Evolutionary conservation across 1,139 yeast genomes (phyloP).

Genomic region (Debaryomyces psychrophilus): DNA sequence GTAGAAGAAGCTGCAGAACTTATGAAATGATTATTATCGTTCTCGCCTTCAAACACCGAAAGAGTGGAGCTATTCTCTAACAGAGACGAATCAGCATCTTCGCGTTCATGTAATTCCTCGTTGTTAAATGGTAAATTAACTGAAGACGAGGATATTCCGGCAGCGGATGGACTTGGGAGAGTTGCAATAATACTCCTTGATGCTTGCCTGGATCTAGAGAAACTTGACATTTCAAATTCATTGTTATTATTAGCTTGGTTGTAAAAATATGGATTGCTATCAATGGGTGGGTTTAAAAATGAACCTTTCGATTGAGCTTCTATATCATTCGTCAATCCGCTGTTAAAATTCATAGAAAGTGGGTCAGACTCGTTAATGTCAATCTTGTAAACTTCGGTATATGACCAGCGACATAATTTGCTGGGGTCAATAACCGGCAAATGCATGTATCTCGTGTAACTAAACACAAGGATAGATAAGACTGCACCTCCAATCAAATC

Average conservation of each 20-base stretch:
- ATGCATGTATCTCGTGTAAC: constrained; percentile 69
- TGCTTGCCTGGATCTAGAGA: constrained; percentile 38
- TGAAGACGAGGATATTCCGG: constrained; percentile 21
- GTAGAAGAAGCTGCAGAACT: constrained; percentile 36
- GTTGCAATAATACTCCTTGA: constrained; percentile 27
- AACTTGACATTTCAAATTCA: constrained; percentile 32
- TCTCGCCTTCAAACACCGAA: constrained; percentile 41
- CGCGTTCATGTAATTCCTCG: constrained; percentile 23
- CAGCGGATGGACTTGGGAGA: constrained; percentile 13
- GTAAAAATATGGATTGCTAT: constrained; percentile 11
- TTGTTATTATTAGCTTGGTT: constrained; percentile 15
- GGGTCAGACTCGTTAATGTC: constrained; percentile 39
- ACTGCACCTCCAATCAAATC: constrained; percentile 91
- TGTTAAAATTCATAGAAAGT: constrained; percentile 23
- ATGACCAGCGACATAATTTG: constrained; percentile 86
- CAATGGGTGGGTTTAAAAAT: constrained; percentile 3
- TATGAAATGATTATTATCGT: constrained; percentile 28
- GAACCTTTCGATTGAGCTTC: constrained; percentile 4
- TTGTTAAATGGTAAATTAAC: constrained; percentile 20
- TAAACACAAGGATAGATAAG: constrained; percentile 70
- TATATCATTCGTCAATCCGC: constrained; percentile 8
- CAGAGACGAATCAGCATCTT: constrained; percentile 33
- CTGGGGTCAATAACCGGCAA: constrained; percentile 69
- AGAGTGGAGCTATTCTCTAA: constrained; percentile 44
- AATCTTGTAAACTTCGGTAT: constrained; percentile 39